Base-by-base conservation (phyloP, 257 asterid species). In the Primulina tabacum region DNA sequence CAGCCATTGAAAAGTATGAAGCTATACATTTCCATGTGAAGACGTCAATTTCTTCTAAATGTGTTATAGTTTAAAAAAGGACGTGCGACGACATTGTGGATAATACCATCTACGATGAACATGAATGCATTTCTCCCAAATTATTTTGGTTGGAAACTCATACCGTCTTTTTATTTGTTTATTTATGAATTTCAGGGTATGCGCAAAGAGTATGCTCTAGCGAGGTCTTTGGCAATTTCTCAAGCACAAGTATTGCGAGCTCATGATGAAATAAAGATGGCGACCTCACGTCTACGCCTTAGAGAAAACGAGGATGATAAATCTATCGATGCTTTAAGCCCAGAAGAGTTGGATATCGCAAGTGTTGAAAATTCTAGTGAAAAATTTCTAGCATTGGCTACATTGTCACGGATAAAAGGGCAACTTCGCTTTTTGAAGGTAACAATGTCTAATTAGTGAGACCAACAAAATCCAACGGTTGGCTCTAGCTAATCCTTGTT, bases 381-480 rank as follows among this genome's bases (percentile, higher is more conserved):
- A 68, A 94, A 94, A 78, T 89, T 94, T 80, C 70, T 94, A 33
- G 96, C 90, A 16, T 60, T 73, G 80, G 86, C 89, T 80, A 82
- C 86, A 68, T 72, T 94, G 78, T 82, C 91, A 7, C 96, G 93
- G 52, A 77, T 85, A 76, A 90, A 82, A 80, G 97, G 97, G 71
- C 97, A 94, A 78, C 96, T 94, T 69, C 97, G 99, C 69, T 94
- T 89, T 83, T 89, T 94, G 83, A 88, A 89, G 96, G 99, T 91
- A 83, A 68, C 37, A 35, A 28, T 28, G 30, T 28, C 26, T 24
- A 24, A 24, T 24, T 24, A 24, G 26, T 24, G 1, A 24, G 26
- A 24, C 26, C n/a, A 43, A 11, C n/a, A 40, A 40, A 8, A 40
- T 40, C 40, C 40, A 35, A 35, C 4, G 30, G 43, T 35, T 40